Percentiles rank a stretch among this genome's conserved stretches.
Conservation (phyloP, 805 yeast genomes). For the Zygoascus ofunaensis region DNA sequence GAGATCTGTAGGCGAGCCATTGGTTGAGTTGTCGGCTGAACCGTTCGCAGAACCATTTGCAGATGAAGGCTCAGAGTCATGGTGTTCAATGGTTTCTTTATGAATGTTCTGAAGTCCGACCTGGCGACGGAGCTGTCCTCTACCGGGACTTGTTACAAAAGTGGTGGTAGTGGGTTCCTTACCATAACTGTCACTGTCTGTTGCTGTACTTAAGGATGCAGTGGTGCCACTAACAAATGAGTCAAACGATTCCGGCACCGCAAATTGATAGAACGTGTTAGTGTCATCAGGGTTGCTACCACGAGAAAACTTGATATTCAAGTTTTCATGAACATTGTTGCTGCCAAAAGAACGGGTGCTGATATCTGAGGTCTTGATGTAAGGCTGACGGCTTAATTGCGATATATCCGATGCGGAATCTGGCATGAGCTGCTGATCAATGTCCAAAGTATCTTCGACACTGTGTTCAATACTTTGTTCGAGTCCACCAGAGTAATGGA, state of each 20-base stretch:
- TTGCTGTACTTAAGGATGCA: not conserved
- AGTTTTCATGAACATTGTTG: too few relatives aligned
- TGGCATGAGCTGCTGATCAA: too few relatives aligned
- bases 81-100: too few relatives aligned
- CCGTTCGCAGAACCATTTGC: not conserved
- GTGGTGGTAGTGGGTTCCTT: not conserved
- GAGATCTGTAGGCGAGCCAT: not conserved
- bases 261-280: not conserved
- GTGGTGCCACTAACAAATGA: not conserved
- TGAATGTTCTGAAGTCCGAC: constrained; percentile 1
- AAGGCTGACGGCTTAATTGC: too few relatives aligned
- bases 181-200: not conserved
- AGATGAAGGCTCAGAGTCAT: too few relatives aligned
- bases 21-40: not conserved
- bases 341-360: not conserved
- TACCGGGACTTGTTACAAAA: not conserved
- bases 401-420: too few relatives aligned
- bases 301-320: too few relatives aligned
- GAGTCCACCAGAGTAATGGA: too few relatives aligned
- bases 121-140: constrained; percentile 2
- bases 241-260: not conserved
- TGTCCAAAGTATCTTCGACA: too few relatives aligned
- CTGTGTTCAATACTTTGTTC: too few relatives aligned
- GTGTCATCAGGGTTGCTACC: too few relatives aligned
- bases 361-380: not conserved